Evolutionary conservation across 2,329 filamentous ascomycete species (phyloP).

Genomic region (Elsinoe australis): DNA sequence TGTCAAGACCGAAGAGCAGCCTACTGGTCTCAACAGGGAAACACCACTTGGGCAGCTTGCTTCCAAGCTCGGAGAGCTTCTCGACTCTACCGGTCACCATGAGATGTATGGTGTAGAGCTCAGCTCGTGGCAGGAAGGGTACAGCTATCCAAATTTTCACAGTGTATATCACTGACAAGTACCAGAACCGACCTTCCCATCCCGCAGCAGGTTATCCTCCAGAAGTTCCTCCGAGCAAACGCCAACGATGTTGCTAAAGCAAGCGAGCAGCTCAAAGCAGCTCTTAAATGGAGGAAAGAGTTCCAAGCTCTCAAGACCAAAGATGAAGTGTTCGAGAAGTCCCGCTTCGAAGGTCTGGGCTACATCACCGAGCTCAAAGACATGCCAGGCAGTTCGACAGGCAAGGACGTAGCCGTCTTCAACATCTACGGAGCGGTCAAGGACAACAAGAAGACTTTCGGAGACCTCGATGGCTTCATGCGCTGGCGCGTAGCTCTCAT

Average conservation of each 20-base stretch:
- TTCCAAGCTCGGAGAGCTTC: conserved; percentile 48
- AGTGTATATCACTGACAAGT: not conserved
- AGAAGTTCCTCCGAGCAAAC: conserved; percentile 92
- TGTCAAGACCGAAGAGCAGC: not conserved
- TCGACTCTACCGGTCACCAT: conserved; percentile 51
- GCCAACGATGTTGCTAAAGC: conserved; percentile 65
- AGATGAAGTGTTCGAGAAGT: conserved; percentile 53
- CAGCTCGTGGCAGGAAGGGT: conserved; percentile 24
- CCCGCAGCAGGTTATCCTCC: conserved; percentile 73
- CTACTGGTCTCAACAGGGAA: conserved; percentile 2
- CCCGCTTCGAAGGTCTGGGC: conserved; percentile 70
- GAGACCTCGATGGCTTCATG: conserved; percentile 76
- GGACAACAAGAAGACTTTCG: conserved; percentile 72
- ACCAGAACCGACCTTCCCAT: conserved; percentile 40
- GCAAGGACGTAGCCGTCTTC: conserved; percentile 71
- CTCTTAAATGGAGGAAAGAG: conserved; percentile 74
- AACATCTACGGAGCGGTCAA: conserved; percentile 89
- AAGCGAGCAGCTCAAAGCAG: conserved; percentile 67
- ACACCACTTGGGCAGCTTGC: conserved; percentile 12
- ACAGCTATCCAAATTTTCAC: conserved; percentile 24
- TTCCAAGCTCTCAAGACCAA: conserved; percentile 61
- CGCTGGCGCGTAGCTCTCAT: conserved; percentile 84
- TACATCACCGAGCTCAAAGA: conserved; percentile 67
- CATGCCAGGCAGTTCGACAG: conserved; percentile 44
- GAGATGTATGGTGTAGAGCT: conserved; percentile 87